Percentiles rank a stretch among this genome's conserved stretches.
phyloP scores from a whole-genome alignment of 768 basidiomycete genomes.

The Termitomyces sp. region DNA sequence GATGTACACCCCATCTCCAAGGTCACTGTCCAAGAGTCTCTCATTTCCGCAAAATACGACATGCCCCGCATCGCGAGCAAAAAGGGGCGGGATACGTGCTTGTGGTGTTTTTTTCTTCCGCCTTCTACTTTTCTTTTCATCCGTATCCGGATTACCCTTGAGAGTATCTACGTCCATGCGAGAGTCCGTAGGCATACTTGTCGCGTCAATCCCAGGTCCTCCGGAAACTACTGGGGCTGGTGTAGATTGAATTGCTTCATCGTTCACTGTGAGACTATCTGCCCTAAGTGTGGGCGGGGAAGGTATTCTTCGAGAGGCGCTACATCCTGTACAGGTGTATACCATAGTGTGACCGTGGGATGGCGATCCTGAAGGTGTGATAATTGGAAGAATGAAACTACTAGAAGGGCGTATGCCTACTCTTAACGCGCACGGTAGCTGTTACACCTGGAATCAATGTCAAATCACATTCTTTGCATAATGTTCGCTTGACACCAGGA shows the following conservation, averaged over 20 bases:
- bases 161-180: slow-evolving; percentile 1
- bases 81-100: slow-evolving; percentile 52
- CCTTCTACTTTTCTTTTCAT: background rate
- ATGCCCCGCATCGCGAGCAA: slow-evolving; percentile 61
- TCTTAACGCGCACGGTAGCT: slow-evolving; percentile 56
- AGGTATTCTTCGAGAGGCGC: slow-evolving; percentile 58
- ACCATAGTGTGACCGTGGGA: slow-evolving; percentile 51
- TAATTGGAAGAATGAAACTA: background rate
- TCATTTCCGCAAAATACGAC: slow-evolving; percentile 64
- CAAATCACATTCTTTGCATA: slow-evolving; percentile 66
- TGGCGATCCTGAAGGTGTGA: slow-evolving; percentile 20
- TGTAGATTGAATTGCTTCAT: background rate
- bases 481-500: slow-evolving; percentile 74
- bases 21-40: slow-evolving; percentile 21
- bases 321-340: slow-evolving; percentile 58
- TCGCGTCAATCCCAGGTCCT: background rate
- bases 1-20: slow-evolving; percentile 23
- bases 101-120: slow-evolving; percentile 15
- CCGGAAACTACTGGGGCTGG: background rate
- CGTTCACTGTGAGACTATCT: background rate
- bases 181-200: background rate
- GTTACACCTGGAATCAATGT: slow-evolving; percentile 68
- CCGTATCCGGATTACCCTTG: background rate
- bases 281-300: slow-evolving; percentile 43
- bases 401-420: slow-evolving; percentile 26